These are phyloP conservation scores for Arctium minus DNA, from an alignment of 129 eudicot genomes.

Conservation along the genomic window DNA sequence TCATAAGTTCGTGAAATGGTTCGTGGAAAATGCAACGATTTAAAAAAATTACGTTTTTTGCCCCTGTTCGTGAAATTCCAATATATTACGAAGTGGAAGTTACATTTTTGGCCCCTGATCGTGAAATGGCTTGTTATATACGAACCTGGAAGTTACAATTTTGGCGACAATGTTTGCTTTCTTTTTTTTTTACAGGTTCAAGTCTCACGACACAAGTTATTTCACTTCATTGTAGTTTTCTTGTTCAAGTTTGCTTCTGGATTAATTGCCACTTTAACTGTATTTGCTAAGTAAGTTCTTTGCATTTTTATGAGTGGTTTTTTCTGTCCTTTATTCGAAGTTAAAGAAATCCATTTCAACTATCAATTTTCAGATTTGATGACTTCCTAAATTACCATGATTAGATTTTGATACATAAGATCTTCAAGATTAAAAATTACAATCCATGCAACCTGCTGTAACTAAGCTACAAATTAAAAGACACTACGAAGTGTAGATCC, in stretches of 20 bases:
- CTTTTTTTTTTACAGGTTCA: not conserved
- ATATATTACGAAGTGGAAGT: too few species aligned
- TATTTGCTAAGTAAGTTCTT: not conserved
- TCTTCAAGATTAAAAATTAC: not conserved
- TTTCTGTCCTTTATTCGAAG: not conserved
- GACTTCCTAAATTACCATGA: conserved; percentile 6
- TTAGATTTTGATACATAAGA: conserved; percentile 4
- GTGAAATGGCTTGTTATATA: not conserved
- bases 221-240: not conserved
- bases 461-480: not conserved
- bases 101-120: too few species aligned
- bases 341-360: not conserved
- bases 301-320: not conserved
- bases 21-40: too few species aligned
- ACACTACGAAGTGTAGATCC: conserved; percentile 7
- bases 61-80: too few species aligned
- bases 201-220: not conserved
- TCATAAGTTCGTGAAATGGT: too few species aligned
- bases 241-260: not conserved
- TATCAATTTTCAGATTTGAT: conserved; percentile 1
- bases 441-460: not conserved
- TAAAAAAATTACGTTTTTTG: too few species aligned
- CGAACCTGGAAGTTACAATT: not conserved
- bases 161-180: not conserved
- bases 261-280: not conserved